These are phyloP conservation scores for Fusarium veterinarium DNA, from an alignment of 2,329 filamentous ascomycete genomes.

Conservation along the genomic window DNA sequence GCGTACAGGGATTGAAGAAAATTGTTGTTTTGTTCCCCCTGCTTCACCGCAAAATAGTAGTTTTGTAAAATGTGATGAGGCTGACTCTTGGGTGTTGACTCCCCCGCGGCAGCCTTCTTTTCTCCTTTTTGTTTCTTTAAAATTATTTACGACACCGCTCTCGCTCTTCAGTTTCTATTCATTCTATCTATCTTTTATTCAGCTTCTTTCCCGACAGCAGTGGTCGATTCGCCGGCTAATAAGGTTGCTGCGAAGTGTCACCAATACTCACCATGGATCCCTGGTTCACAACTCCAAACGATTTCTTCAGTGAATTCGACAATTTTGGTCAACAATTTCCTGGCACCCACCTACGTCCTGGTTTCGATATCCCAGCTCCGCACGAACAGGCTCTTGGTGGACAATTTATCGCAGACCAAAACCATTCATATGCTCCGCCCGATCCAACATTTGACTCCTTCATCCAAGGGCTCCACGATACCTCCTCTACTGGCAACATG, in stretches of 20 bases:
- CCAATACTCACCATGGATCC: neutral
- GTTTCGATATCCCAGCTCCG: neutral
- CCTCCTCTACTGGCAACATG: rapidly evolving
- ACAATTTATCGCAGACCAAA: neutral
- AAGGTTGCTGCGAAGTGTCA: neutral
- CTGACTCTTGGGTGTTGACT: neutral
- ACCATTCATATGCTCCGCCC: rapidly evolving
- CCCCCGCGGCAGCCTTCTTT: neutral
- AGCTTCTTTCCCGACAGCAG: rapidly evolving
- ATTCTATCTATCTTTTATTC: neutral
- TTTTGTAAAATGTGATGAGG: neutral
- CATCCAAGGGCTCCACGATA: rapidly evolving
- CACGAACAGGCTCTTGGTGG: neutral
- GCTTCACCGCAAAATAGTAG: neutral
- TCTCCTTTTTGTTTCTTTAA: neutral
- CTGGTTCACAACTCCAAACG: neutral
- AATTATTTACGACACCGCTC: neutral
- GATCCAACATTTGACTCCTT: rapidly evolving
- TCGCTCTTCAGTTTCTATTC: neutral
- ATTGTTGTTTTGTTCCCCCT: conserved; percentile 4
- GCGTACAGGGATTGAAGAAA: neutral
- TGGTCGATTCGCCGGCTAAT: neutral
- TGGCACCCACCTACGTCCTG: neutral
- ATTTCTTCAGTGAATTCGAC: neutral
- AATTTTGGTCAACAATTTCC: neutral